Percentiles rank a stretch among this genome's conserved stretches.
Conservation (phyloP, 2,329 filamentous ascomycete genomes). For the Cladosporium velox region DNA sequence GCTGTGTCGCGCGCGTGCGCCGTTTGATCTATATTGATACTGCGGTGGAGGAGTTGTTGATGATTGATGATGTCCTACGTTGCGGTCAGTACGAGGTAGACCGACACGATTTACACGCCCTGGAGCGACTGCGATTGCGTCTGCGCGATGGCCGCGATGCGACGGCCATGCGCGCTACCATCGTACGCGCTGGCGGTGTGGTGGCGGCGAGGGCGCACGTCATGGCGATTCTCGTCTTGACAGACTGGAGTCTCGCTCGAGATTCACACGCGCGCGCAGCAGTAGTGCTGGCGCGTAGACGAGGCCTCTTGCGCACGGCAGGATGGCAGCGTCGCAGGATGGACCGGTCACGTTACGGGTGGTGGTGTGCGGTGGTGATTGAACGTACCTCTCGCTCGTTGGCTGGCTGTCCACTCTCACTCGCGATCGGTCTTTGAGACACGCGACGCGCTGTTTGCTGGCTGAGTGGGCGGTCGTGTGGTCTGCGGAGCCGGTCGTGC, state of each 20-base stretch:
- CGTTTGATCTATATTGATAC: neutral
- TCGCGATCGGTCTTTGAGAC: conserved; percentile 14
- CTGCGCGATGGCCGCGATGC: conserved; percentile 1
- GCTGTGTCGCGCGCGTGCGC: conserved; percentile 16
- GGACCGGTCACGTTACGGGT: conserved; percentile 17
- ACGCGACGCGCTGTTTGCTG: conserved; percentile 20
- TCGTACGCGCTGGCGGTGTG: conserved; percentile 8
- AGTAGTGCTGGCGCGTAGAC: neutral
- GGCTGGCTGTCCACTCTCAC: neutral
- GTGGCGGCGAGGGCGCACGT: conserved; percentile 15
- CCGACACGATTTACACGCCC: neutral
- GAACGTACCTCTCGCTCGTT: conserved; percentile 6
- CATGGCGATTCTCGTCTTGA: neutral
- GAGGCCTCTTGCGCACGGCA: conserved; percentile 4
- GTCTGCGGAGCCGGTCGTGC: conserved; percentile 5
- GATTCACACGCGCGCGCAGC: neutral
- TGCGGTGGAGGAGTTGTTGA: neutral
- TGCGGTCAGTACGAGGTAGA: conserved; percentile 10
- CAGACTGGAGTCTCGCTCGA: neutral
- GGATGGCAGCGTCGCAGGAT: conserved; percentile 16
- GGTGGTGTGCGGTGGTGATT: conserved; percentile 11
- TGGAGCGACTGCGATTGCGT: neutral
- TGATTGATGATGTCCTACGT: conserved; percentile 1
- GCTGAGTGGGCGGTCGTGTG: neutral
- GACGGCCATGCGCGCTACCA: conserved; percentile 10